These are phyloP conservation scores for Dissophora globulifera DNA, from an alignment of 192 early-diverging fungal species.

Conservation along the genomic window DNA sequence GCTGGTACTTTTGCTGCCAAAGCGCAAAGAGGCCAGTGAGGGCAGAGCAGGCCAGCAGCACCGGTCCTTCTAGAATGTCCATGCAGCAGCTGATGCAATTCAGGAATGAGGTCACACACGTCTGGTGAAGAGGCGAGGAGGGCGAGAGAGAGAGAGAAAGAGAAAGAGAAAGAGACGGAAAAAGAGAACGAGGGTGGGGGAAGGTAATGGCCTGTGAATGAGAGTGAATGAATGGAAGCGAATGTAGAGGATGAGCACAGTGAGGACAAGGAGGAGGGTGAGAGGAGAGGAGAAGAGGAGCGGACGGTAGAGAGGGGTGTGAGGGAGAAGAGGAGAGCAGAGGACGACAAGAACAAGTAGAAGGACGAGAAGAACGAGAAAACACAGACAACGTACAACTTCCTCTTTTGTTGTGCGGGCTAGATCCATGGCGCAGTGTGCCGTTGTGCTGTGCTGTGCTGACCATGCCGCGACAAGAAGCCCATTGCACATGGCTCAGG, in stretches of 20 bases:
- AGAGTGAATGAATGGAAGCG: conserved; percentile 1
- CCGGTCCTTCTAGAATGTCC: conserved; percentile 49
- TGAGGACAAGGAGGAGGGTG: not conserved
- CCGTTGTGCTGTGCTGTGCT: too few relatives aligned
- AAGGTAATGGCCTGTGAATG: conserved; percentile 5
- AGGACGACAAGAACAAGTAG: too few relatives aligned
- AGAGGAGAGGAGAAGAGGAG: not conserved
- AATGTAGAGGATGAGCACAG: too few relatives aligned
- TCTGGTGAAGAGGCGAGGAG: too few relatives aligned
- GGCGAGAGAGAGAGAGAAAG: not conserved
- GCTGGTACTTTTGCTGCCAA: conserved; percentile 44
- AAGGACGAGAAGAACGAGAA: too few relatives aligned
- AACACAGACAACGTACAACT: too few relatives aligned
- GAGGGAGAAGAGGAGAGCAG: too few relatives aligned
- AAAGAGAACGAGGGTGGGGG: not conserved
- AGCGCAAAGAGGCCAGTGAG: conserved; percentile 21
- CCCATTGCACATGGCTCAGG: too few relatives aligned
- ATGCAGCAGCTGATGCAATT: conserved; percentile 18
- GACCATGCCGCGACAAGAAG: too few relatives aligned
- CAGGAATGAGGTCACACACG: not conserved
- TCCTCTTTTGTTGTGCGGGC: too few relatives aligned
- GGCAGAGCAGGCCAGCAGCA: conserved; percentile 33
- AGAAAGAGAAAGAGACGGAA: not conserved
- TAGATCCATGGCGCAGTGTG: too few relatives aligned
- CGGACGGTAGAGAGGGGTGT: too few relatives aligned